Conservation (phyloP, 208 protist genomes). For the Novymonas esmeraldas region DNA sequence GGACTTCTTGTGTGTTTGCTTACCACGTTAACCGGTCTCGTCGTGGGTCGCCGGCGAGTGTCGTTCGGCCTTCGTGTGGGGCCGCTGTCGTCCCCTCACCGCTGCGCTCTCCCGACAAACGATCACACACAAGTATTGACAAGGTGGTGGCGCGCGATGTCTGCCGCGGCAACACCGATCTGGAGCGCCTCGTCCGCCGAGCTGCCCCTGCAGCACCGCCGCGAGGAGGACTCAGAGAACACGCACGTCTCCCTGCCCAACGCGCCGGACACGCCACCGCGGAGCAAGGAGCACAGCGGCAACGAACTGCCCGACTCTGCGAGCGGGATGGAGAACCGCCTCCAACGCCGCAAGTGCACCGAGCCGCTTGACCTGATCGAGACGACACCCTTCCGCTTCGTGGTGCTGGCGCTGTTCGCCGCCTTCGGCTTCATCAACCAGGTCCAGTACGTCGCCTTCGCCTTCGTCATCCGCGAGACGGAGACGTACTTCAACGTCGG, state of each 20-base stretch:
- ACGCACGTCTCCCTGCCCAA: background rate
- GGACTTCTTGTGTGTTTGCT: too few species aligned
- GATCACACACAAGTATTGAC: background rate
- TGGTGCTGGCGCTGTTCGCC: constrained; percentile 37
- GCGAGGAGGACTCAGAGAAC: background rate
- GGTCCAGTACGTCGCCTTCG: constrained; percentile 51
- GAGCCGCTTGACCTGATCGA: constrained; percentile 6
- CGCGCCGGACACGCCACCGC: too few species aligned
- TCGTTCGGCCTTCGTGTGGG: too few species aligned
- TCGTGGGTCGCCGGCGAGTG: too few species aligned
- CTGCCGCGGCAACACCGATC: background rate
- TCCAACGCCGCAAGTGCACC: background rate
- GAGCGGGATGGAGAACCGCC: background rate
- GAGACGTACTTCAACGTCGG: constrained; percentile 35
- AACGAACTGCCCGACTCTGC: background rate
- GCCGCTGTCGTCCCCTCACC: too few species aligned
- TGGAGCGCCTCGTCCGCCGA: background rate
- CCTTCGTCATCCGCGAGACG: constrained; percentile 42
- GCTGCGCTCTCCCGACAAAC: too few species aligned
- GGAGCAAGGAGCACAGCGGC: background rate
- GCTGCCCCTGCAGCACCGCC: background rate
- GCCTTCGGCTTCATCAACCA: constrained; percentile 52
- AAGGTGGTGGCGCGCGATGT: too few species aligned
- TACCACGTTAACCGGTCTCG: too few species aligned
- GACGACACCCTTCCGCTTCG: constrained; percentile 35